Evolutionary conservation across 2,329 filamentous ascomycete genomes (phyloP).

Genomic region (Fusarium musae): DNA sequence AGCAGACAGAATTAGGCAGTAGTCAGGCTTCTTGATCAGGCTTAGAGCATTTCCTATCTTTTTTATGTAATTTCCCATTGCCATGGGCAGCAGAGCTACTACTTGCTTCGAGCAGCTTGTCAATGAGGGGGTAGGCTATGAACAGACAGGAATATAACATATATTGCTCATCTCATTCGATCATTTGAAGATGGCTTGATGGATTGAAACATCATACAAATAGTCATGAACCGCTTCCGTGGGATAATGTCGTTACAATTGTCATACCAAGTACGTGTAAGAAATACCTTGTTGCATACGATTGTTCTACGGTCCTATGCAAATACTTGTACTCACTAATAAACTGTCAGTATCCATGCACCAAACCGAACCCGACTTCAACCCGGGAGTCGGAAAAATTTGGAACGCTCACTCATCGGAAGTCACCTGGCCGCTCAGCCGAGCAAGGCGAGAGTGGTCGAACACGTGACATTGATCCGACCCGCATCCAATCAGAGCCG

Average conservation of each 20-base stretch:
- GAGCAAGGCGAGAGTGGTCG: constrained; percentile 30
- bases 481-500: constrained; percentile 53
- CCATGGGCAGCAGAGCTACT: constrained; percentile 15
- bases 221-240: neutral
- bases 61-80: constrained; percentile 25
- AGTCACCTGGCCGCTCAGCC: constrained; percentile 36
- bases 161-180: neutral
- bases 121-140: neutral
- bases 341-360: neutral
- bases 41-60: neutral
- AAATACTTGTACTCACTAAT: neutral
- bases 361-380: constrained; percentile 29
- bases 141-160: neutral
- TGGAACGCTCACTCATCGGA: constrained; percentile 14
- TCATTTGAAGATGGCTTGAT: neutral
- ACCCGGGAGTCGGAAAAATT: constrained; percentile 37
- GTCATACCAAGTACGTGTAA: neutral
- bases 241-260: neutral
- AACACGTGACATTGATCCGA: constrained; percentile 52
- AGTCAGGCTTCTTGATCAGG: constrained; percentile 16
- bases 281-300: neutral
- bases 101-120: neutral
- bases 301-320: neutral
- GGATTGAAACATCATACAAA: neutral
- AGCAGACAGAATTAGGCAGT: constrained; percentile 33